Evolutionary conservation across 305 asterid genomes (phyloP).

Genomic region (Caryopteris hybrid): DNA sequence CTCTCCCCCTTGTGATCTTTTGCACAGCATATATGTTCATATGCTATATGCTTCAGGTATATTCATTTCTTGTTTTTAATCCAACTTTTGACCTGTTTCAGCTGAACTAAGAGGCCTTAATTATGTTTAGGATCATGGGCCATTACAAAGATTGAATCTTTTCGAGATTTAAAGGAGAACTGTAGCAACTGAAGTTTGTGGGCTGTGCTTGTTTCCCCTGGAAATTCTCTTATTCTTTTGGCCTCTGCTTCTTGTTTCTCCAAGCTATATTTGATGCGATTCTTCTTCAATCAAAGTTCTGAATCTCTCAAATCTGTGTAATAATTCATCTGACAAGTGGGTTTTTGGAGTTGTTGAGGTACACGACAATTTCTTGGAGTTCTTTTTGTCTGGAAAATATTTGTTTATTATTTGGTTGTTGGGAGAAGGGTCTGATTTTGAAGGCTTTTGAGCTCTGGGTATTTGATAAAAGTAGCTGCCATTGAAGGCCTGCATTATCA

Average conservation of each 20-base stretch:
- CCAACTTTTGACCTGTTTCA: constrained; percentile 18
- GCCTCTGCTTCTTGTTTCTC: constrained; percentile 13
- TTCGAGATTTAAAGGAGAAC: constrained; percentile 23
- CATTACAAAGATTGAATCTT: constrained; percentile 24
- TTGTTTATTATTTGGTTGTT: constrained; percentile 30
- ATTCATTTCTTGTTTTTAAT: not conserved
- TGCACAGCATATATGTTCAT: not conserved
- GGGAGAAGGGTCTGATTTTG: constrained; percentile 21
- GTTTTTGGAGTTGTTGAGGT: constrained; percentile 28
- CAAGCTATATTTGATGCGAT: too few species aligned
- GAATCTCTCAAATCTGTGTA: constrained; percentile 3
- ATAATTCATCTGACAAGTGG: constrained; percentile 29
- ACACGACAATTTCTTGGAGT: constrained; percentile 23
- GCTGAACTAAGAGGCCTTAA: constrained; percentile 14
- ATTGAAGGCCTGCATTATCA: constrained; percentile 21
- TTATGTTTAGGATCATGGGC: constrained; percentile 11
- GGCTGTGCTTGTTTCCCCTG: not conserved
- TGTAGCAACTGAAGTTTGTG: constrained; percentile 10
- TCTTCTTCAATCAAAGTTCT: constrained; percentile 11
- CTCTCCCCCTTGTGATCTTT: not conserved
- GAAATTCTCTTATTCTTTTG: not conserved
- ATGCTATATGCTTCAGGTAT: not conserved
- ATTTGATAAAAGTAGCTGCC: constrained; percentile 13
- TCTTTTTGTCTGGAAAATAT: constrained; percentile 20
- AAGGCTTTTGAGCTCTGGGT: constrained; percentile 21